Percentiles rank a stretch among this genome's conserved stretches.
Conservation (phyloP, 768 basidiomycete species). For the Sarcomyxa edulis region DNA sequence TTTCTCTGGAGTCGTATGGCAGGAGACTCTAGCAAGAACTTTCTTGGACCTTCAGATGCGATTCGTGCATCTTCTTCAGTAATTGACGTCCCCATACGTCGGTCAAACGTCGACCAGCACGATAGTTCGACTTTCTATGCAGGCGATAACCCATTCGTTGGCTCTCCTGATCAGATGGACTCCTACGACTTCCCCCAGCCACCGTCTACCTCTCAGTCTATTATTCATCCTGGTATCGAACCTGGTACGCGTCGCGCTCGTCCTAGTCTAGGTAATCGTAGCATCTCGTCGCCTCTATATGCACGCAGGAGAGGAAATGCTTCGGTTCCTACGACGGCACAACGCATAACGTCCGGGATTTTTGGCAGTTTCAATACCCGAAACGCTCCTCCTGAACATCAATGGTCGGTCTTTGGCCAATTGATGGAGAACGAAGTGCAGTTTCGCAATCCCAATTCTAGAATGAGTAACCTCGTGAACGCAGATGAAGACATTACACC, state of each 20-base stretch:
- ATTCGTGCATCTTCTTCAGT: too few relatives aligned
- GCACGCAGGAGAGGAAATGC: constrained; percentile 7
- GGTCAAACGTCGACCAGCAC: background rate
- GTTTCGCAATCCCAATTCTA: constrained; percentile 16
- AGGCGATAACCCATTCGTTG: constrained; percentile 10
- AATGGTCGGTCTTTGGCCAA: constrained; percentile 69
- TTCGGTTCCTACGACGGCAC: constrained; percentile 5
- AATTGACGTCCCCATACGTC: background rate
- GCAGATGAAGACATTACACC: background rate
- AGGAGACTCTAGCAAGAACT: too few relatives aligned
- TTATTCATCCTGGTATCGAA: background rate
- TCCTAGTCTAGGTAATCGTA: constrained; percentile 13
- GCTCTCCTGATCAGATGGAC: constrained; percentile 20
- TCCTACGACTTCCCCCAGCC: background rate
- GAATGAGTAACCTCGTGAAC: constrained; percentile 1
- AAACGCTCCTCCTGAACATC: constrained; percentile 18
- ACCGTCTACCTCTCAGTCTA: constrained; percentile 4
- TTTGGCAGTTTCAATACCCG: constrained; percentile 8
- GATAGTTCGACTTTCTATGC: background rate
- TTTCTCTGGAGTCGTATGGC: too few relatives aligned
- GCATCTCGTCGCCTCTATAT: constrained; percentile 15
- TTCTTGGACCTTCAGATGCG: too few relatives aligned
- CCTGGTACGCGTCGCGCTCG: constrained; percentile 6
- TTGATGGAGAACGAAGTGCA: constrained; percentile 65
- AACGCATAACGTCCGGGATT: constrained; percentile 12